These are phyloP conservation scores for Phycomyces blakesleeanus DNA, from an alignment of 192 early-diverging fungal species.

Conservation along the genomic window DNA sequence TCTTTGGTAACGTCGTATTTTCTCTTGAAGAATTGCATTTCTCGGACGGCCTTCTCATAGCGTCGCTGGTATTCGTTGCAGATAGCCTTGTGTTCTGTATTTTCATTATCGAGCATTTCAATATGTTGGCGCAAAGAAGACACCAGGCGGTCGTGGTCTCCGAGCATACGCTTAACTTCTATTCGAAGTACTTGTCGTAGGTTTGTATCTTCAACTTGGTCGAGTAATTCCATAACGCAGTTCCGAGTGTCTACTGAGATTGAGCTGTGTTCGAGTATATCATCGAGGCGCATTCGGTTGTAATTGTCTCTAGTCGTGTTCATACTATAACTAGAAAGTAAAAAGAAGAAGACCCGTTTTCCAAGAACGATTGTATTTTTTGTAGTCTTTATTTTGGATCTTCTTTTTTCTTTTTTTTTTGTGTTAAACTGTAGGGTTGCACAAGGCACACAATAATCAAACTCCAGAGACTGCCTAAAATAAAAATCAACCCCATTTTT, in stretches of 20 bases:
- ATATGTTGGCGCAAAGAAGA: slow-evolving; percentile 9
- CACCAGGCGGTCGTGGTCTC: slow-evolving; percentile 14
- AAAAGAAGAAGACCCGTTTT: not conserved
- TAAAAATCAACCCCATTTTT: too few species aligned
- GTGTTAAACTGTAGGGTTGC: not conserved
- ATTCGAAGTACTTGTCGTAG: slow-evolving; percentile 8
- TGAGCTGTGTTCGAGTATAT: not conserved
- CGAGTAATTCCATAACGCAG: not conserved
- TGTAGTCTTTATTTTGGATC: not conserved
- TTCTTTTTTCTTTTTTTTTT: not conserved
- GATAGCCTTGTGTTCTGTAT: slow-evolving; percentile 2
- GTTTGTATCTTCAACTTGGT: not conserved
- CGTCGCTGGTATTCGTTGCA: slow-evolving; percentile 17
- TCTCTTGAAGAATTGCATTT: slow-evolving; percentile 36
- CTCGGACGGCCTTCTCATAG: slow-evolving; percentile 38
- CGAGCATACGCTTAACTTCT: slow-evolving; percentile 9
- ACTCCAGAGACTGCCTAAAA: too few species aligned
- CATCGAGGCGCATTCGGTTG: too few species aligned
- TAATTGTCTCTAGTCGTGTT: too few species aligned
- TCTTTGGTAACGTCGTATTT: slow-evolving; percentile 24
- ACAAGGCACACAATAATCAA: too few species aligned
- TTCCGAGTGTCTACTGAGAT: not conserved
- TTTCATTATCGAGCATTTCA: slow-evolving; percentile 14
- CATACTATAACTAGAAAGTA: too few species aligned
- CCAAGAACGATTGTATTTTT: not conserved